phyloP scores from a whole-genome alignment of 306 rosid species.

The Medicago lupulina region DNA sequence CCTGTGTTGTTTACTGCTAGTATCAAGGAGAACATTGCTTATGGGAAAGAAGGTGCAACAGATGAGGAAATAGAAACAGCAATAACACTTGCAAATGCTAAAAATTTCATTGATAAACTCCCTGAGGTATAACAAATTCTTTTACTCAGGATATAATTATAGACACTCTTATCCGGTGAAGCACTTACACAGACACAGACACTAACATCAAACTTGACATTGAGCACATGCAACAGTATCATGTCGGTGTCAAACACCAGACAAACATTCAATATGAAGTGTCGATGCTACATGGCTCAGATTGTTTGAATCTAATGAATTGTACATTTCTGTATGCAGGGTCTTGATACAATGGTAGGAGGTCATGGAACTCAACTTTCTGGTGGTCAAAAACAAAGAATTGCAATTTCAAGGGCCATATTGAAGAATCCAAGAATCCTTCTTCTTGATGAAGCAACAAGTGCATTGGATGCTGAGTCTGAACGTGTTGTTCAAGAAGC shows the following conservation, averaged over 20 bases:
- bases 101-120: constrained; percentile 72
- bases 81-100: constrained; percentile 81
- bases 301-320: neutral
- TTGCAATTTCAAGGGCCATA: constrained; percentile 93
- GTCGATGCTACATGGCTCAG: neutral
- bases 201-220: no score
- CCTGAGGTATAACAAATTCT: constrained; percentile 54
- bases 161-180: neutral
- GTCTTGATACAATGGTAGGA: constrained; percentile 80
- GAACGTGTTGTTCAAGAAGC: constrained; percentile 95
- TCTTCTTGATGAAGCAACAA: constrained; percentile 94
- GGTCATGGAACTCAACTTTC: constrained; percentile 90
- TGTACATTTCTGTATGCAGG: constrained; percentile 48
- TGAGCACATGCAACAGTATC: neutral
- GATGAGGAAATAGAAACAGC: constrained; percentile 66
- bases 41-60: constrained; percentile 82
- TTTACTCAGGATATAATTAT: neutral
- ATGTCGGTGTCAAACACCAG: neutral
- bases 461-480: constrained; percentile 86
- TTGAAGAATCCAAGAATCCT: constrained; percentile 83
- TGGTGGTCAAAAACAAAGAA: constrained; percentile 94
- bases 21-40: constrained; percentile 73
- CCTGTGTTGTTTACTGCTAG: constrained; percentile 70
- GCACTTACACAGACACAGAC: no score
- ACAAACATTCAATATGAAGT: neutral